Percentiles rank a stretch among this genome's conserved stretches.
Conservation (phyloP, 176 grass and related monocot species). For the Otatea glauca region DNA sequence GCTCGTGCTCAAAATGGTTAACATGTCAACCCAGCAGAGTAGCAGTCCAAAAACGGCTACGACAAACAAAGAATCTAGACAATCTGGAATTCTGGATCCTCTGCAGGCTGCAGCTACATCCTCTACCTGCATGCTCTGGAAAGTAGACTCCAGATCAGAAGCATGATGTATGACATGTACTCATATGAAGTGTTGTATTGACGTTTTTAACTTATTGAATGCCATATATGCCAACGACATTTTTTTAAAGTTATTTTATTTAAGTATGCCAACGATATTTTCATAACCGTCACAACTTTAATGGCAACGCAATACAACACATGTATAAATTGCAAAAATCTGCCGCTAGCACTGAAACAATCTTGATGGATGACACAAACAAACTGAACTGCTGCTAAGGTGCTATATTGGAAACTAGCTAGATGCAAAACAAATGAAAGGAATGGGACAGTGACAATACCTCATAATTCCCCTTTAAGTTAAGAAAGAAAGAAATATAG, state of each 20-base stretch:
- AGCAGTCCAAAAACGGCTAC: constrained; percentile 6
- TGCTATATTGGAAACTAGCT: neutral
- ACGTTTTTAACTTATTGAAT: neutral
- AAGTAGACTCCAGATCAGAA: neutral
- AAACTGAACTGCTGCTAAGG: neutral
- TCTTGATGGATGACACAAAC: neutral
- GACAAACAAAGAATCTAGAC: neutral
- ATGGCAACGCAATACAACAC: neutral
- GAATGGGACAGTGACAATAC: constrained; percentile 7
- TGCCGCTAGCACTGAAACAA: neutral
- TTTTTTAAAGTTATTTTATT: neutral
- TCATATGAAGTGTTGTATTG: neutral
- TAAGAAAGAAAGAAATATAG: neutral
- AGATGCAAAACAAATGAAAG: neutral
- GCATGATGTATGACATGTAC: neutral
- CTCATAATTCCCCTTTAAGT: constrained; percentile 12
- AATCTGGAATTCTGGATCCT: neutral
- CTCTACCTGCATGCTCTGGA: neutral
- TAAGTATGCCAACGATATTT: no score
- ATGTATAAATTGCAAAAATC: neutral
- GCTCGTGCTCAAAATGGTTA: constrained; percentile 11
- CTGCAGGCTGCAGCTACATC: neutral
- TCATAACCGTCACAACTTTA: neutral
- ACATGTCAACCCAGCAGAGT: neutral
- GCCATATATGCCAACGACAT: neutral